A percentile compares a stretch with the other conserved stretches of the same genome.
phyloP scores from a whole-genome alignment of 2,329 filamentous ascomycete genomes.

The Pestalotiopsis sp. region DNA sequence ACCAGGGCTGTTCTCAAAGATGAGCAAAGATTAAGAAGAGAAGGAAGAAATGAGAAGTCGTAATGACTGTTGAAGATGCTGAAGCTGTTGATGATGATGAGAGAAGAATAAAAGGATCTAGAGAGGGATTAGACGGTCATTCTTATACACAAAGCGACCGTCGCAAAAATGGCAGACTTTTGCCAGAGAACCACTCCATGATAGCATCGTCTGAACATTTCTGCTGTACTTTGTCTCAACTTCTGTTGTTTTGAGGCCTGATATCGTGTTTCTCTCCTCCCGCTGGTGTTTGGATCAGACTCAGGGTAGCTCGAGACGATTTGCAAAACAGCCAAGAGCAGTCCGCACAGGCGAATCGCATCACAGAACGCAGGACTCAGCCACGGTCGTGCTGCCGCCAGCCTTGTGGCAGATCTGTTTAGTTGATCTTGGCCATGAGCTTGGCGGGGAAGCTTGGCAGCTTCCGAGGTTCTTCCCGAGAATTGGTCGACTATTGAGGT shows the following conservation, averaged over 20 bases:
- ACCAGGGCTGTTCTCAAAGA: slow-evolving; percentile 26
- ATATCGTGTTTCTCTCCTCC: not conserved
- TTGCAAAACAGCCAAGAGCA: slow-evolving; percentile 12
- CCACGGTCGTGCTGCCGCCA: not conserved
- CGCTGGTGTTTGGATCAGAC: slow-evolving; percentile 1
- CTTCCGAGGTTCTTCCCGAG: not conserved
- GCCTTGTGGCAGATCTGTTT: not conserved
- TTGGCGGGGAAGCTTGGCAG: not conserved
- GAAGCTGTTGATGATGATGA: slow-evolving; percentile 12
- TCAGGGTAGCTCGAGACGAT: slow-evolving; percentile 4
- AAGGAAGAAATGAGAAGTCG: slow-evolving; percentile 14
- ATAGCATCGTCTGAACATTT: slow-evolving; percentile 8
- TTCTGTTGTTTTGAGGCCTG: not conserved
- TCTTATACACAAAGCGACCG: slow-evolving; percentile 6
- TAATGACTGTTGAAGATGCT: slow-evolving; percentile 8
- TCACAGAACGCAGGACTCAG: not conserved
- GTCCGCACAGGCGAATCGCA: slow-evolving; percentile 9
- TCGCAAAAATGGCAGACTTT: not conserved
- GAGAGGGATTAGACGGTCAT: not conserved
- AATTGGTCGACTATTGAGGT: not conserved
- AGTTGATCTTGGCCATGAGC: slow-evolving; percentile 3
- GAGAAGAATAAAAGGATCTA: not conserved
- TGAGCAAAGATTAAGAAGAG: slow-evolving; percentile 12
- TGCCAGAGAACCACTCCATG: not conserved
- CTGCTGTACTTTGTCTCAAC: not conserved